phyloP scores from a whole-genome alignment of 805 yeast genomes.

The Sungouiella blattae region DNA sequence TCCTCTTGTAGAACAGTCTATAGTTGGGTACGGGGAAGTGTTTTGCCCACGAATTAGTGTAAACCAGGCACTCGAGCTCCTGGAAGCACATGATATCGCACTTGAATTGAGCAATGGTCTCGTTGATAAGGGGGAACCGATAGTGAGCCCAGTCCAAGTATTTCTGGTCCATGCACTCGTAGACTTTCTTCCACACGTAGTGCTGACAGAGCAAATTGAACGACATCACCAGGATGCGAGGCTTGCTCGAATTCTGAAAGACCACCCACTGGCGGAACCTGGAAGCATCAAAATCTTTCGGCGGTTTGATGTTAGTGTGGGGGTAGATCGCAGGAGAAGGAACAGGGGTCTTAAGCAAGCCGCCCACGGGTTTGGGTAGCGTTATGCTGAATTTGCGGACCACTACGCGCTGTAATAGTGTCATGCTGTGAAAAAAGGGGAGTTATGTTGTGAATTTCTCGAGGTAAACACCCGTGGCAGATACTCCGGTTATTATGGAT shows the following conservation, averaged over 20 bases:
- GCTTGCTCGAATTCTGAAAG: constrained; percentile 1
- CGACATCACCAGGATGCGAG: constrained; percentile 29
- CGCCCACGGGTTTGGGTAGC: too few species aligned
- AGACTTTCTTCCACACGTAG: constrained; percentile 59
- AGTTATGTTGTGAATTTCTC: too few species aligned
- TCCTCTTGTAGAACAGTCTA: constrained; percentile 45
- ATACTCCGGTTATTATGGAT: too few species aligned
- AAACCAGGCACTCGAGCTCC: constrained; percentile 46
- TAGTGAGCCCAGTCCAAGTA: constrained; percentile 47
- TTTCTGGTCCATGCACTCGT: constrained; percentile 45
- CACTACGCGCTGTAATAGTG: too few species aligned
- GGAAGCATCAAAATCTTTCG: constrained; percentile 19
- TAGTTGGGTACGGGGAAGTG: constrained; percentile 33
- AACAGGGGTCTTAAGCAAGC: background rate
- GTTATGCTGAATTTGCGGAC: too few species aligned
- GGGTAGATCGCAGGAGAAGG: constrained; percentile 5
- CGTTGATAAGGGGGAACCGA: constrained; percentile 35
- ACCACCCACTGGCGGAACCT: constrained; percentile 21
- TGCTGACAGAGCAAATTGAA: constrained; percentile 50
- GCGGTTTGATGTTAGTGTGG: constrained; percentile 3
- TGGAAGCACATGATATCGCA: constrained; percentile 62
- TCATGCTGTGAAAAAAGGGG: too few species aligned
- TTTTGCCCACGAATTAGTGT: constrained; percentile 36
- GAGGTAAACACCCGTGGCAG: too few species aligned
- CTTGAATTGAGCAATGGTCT: constrained; percentile 33